These are phyloP conservation scores for Ascochyta lentis DNA, from an alignment of 2,329 filamentous ascomycete genomes.

Conservation along the genomic window DNA sequence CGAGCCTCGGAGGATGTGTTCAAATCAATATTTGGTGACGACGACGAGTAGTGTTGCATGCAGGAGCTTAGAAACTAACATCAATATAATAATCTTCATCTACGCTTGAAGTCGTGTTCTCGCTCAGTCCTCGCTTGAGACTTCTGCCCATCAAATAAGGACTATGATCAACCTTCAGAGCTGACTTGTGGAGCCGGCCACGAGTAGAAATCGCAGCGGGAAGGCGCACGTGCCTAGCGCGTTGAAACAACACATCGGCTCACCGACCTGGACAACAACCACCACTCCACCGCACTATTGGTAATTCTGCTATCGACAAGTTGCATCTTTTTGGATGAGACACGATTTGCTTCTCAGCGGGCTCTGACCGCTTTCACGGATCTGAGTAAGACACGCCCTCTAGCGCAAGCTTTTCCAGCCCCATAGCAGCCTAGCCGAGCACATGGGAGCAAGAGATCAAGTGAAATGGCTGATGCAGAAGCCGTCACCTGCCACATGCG, in stretches of 20 bases:
- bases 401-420: constrained; percentile 19
- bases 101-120: no score
- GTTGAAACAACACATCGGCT: constrained; percentile 22
- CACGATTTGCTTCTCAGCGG: constrained; percentile 18
- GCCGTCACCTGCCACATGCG: constrained; percentile 14
- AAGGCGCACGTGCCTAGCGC: constrained; percentile 14
- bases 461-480: constrained; percentile 31
- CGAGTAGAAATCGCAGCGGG: background rate
- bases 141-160: no score
- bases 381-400: constrained; percentile 34
- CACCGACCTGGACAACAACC: constrained; percentile 23
- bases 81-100: no score
- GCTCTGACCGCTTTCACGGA: constrained; percentile 28
- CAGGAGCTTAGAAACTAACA: no score
- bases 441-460: constrained; percentile 14
- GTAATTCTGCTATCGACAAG: constrained; percentile 6
- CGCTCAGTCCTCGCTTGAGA: no score
- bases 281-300: constrained; percentile 22
- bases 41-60: constrained; percentile 48
- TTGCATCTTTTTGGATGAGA: constrained; percentile 23
- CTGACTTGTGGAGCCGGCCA: no score
- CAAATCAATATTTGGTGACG: constrained; percentile 91
- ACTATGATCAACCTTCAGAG: no score
- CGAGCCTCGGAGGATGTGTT: constrained; percentile 83
- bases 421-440: constrained; percentile 22